A percentile compares a stretch with the other conserved stretches of the same genome.
phyloP scores from a whole-genome alignment of 2,329 filamentous ascomycete species.

The Xylaria sp. region DNA sequence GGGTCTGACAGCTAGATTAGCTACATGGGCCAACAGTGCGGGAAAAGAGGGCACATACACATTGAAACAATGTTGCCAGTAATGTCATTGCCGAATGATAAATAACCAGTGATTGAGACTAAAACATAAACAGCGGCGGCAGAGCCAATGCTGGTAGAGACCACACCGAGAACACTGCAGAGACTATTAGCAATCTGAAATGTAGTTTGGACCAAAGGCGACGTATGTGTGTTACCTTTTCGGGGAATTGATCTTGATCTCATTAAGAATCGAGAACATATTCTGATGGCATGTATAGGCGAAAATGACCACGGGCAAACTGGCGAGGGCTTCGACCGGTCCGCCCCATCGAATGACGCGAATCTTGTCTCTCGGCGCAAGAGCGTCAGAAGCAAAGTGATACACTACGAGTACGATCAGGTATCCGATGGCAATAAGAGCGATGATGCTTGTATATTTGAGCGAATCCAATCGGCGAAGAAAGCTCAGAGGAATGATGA shows the following conservation, averaged over 20 bases:
- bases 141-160: slow-evolving; percentile 85
- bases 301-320: slow-evolving; percentile 95
- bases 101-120: slow-evolving; percentile 93
- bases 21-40: background rate
- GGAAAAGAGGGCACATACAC: slow-evolving; percentile 67
- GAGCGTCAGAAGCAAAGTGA: slow-evolving; percentile 85
- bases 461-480: slow-evolving; percentile 90
- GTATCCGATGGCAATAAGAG: slow-evolving; percentile 92
- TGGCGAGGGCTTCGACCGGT: slow-evolving; percentile 80
- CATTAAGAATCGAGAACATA: slow-evolving; percentile 99
- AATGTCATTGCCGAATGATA: slow-evolving; percentile 92
- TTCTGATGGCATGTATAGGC: slow-evolving; percentile 99
- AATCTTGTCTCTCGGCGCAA: slow-evolving; percentile 78
- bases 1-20: slow-evolving; percentile 57
- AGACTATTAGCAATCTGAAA: slow-evolving; percentile 32
- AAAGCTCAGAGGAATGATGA: slow-evolving; percentile 95
- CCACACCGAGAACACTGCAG: slow-evolving; percentile 79
- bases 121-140: slow-evolving; percentile 89
- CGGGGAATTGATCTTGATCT: slow-evolving; percentile 87
- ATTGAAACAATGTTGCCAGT: slow-evolving; percentile 93
- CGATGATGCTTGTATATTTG: slow-evolving; percentile 95
- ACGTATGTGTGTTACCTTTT: slow-evolving; percentile 50
- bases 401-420: slow-evolving; percentile 92
- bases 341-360: slow-evolving; percentile 83
- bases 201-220: background rate